These are phyloP conservation scores for Cordyceps tenuipes DNA, from an alignment of 2,329 filamentous ascomycete genomes.

Conservation along the genomic window DNA sequence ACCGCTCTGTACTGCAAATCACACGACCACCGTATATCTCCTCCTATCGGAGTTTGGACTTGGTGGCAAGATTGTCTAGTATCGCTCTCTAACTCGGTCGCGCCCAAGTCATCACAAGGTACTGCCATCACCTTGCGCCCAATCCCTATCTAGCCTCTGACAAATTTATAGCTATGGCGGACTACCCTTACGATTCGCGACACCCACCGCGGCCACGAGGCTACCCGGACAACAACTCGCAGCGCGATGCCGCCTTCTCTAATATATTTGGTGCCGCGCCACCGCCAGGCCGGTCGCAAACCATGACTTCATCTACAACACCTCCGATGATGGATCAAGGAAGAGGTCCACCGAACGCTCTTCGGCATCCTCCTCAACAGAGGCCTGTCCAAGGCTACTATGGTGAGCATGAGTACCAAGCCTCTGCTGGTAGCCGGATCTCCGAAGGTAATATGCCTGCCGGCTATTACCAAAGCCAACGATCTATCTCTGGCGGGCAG, in stretches of 20 bases:
- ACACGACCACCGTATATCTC: not conserved
- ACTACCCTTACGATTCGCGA: slow-evolving; percentile 49
- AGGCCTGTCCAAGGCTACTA: slow-evolving; percentile 32
- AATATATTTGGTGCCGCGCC: slow-evolving; percentile 90
- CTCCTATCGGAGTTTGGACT: not conserved
- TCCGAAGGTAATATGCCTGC: slow-evolving; percentile 37
- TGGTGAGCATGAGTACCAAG: slow-evolving; percentile 23
- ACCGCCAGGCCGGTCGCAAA: slow-evolving; percentile 83
- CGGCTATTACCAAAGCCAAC: slow-evolving; percentile 46
- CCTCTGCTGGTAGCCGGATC: slow-evolving; percentile 22
- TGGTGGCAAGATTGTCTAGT: not conserved
- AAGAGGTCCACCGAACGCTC: slow-evolving; percentile 40
- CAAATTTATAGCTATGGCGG: slow-evolving; percentile 38
- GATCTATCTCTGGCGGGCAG: slow-evolving; percentile 41
- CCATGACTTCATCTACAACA: slow-evolving; percentile 74
- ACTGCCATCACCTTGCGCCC: not conserved
- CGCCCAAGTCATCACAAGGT: not conserved
- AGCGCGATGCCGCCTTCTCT: slow-evolving; percentile 90
- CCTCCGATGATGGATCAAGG: slow-evolving; percentile 46
- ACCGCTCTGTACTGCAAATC: not conserved
- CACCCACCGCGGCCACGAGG: slow-evolving; percentile 35
- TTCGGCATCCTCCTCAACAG: slow-evolving; percentile 55
- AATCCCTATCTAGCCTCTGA: not conserved
- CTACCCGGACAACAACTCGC: slow-evolving; percentile 49
- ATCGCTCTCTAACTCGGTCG: not conserved